phyloP scores from a whole-genome alignment of 768 basidiomycete species.

The Clavaria fumosa region DNA sequence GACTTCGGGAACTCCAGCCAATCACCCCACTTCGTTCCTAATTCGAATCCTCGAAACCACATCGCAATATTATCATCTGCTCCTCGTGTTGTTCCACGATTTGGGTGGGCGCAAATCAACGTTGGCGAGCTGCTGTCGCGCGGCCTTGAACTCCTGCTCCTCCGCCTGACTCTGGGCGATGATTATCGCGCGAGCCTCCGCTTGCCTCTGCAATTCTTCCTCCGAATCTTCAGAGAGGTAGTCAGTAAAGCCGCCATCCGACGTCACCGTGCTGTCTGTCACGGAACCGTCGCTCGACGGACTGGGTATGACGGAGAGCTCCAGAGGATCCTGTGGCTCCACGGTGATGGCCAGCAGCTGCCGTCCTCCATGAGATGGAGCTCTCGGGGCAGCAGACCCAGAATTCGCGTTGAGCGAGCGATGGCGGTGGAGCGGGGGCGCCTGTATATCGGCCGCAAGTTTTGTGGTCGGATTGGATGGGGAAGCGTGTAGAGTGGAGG shows the following conservation, averaged over 20 bases:
- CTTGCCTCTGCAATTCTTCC: constrained; percentile 73
- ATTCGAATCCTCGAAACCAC: too few relatives aligned
- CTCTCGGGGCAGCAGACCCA: constrained; percentile 10
- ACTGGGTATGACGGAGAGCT: constrained; percentile 25
- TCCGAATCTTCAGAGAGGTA: constrained; percentile 91
- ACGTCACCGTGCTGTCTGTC: constrained; percentile 66
- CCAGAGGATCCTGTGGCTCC: constrained; percentile 15
- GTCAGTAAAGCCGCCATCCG: constrained; percentile 80
- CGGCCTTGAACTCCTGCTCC: constrained; percentile 69
- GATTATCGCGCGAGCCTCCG: constrained; percentile 62
- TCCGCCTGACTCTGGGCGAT: constrained; percentile 70
- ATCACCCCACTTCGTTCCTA: too few relatives aligned
- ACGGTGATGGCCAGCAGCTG: constrained; percentile 13
- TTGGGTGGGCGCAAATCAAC: constrained; percentile 66
- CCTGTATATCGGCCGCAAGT: constrained; percentile 21
- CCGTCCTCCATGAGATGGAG: constrained; percentile 9
- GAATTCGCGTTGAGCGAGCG: too few relatives aligned
- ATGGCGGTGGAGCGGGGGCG: constrained; percentile 11
- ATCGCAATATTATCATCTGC: too few relatives aligned
- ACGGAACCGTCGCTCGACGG: constrained; percentile 50
- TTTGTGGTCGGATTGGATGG: constrained; percentile 27
- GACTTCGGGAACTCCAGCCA: too few relatives aligned
- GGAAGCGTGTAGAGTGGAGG: constrained; percentile 28
- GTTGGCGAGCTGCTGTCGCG: constrained; percentile 59
- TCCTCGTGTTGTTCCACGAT: constrained; percentile 62